Evolutionary conservation across 495 filamentous ascomycete species (phyloP).

Genomic region (Xylona heveae): DNA sequence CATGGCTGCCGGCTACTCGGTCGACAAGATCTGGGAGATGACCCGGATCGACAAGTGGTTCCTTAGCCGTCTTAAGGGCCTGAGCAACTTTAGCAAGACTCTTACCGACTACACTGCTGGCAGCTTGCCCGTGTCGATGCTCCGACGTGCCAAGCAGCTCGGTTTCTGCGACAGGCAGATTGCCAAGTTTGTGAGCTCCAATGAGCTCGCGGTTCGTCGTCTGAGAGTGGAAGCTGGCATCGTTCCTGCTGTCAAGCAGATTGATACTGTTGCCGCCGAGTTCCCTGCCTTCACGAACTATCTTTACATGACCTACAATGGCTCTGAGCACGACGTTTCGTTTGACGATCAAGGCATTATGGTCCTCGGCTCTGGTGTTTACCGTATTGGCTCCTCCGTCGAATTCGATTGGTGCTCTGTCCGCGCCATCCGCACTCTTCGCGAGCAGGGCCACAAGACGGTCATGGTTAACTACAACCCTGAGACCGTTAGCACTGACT

Average conservation of each 20-base stretch:
- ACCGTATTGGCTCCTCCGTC: conserved; percentile 91
- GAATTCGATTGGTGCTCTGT: conserved; percentile 99
- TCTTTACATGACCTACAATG: conserved; percentile 92
- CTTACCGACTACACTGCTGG: conserved; percentile 52
- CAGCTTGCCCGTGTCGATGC: conserved; percentile 37
- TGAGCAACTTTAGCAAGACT: conserved; percentile 68
- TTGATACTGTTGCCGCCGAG: conserved; percentile 94
- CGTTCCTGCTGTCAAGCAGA: conserved; percentile 82
- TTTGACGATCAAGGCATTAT: conserved; percentile 85
- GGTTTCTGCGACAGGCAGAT: conserved; percentile 89
- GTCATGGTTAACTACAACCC: conserved; percentile 98
- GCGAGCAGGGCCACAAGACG: conserved; percentile 75
- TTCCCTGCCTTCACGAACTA: conserved; percentile 95
- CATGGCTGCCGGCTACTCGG: conserved; percentile 81
- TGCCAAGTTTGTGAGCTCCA: conserved; percentile 82
- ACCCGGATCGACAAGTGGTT: conserved; percentile 99
- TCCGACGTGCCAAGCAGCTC: conserved; percentile 72
- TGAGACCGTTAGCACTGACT: conserved; percentile 88
- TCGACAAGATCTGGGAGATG: conserved; percentile 93
- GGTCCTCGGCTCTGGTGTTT: conserved; percentile 94
- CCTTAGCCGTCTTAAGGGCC: conserved; percentile 65
- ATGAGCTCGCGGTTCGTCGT: conserved; percentile 69
- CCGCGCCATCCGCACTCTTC: conserved; percentile 77
- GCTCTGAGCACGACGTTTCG: conserved; percentile 58
- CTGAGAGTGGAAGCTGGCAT: conserved; percentile 69